A percentile compares a stretch with the other conserved stretches of the same genome.
Evolutionary conservation across 2,329 filamentous ascomycete species (phyloP).

Genomic region (Fusarium burgessii): DNA sequence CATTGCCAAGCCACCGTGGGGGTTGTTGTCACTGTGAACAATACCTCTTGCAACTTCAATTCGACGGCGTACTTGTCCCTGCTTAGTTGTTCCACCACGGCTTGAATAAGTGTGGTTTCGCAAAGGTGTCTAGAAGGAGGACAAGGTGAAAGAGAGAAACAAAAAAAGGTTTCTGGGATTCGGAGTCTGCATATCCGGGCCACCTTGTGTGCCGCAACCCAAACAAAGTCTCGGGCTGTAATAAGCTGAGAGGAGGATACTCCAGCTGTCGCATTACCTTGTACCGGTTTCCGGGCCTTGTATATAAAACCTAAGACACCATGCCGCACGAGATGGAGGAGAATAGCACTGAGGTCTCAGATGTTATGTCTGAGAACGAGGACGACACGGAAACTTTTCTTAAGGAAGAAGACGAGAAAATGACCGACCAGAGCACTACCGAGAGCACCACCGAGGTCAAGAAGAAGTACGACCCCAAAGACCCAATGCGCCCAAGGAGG

Average conservation of each 20-base stretch:
- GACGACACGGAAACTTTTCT: constrained; percentile 62
- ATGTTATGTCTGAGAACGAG: constrained; percentile 70
- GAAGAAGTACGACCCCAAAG: constrained; percentile 85
- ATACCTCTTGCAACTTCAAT: constrained; percentile 31
- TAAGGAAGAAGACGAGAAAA: constrained; percentile 63
- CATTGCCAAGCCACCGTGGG: constrained; percentile 41
- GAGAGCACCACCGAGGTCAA: constrained; percentile 65
- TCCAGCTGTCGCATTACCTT: constrained; percentile 37
- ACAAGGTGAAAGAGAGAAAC: constrained; percentile 32
- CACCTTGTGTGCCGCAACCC: constrained; percentile 43
- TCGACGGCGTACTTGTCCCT: constrained; percentile 42
- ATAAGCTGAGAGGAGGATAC: constrained; percentile 42
- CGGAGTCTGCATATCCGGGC: constrained; percentile 51
- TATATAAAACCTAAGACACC: constrained; percentile 65
- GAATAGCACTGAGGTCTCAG: constrained; percentile 67
- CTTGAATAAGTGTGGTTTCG: constrained; percentile 51
- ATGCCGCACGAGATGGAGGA: constrained; percentile 68
- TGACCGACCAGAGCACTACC: constrained; percentile 61
- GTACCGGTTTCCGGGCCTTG: constrained; percentile 33
- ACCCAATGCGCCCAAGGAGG: constrained; percentile 86
- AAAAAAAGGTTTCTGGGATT: constrained; percentile 41
- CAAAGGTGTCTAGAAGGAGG: constrained; percentile 47
- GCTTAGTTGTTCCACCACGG: constrained; percentile 49
- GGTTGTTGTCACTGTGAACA: constrained; percentile 34
- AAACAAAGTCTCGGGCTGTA: constrained; percentile 29